Evolutionary conservation across 2,329 filamentous ascomycete species (phyloP), one percentile per base, ranked within the genome.

Genomic region (Pseudocercospora pini-densiflorae): DNA sequence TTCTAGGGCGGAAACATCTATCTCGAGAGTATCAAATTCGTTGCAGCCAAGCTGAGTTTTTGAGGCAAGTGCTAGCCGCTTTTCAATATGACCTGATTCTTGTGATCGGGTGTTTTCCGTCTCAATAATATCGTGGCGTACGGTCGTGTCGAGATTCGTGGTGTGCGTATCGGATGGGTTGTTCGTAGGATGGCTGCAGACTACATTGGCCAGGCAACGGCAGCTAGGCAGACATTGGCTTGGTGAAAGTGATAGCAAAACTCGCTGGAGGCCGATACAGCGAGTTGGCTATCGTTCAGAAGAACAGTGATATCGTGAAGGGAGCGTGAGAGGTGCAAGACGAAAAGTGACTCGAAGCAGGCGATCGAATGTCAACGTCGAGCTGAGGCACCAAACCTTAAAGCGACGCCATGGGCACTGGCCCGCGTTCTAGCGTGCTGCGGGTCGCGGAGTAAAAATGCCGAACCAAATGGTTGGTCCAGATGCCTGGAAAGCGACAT

Each of bases 181-280:
- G 33, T 16, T 21, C 21, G 19, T 58, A 10, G 24, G 33, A 40
- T 19, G 55, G 31, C 16, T 36, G 31, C 55, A 16, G n/a, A 21
- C 31, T 23, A 58, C 31, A 43, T 36, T 21, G 31, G 31, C 55
- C 23, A 58, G 31, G 55, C 55, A 58, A 58, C 55, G 55, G 31
- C 31, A 19, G 31, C 31, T 58, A 58, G 31, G 55, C 55, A 36
- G 55, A 43, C 29, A 36, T 58, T 58, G 55, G 55, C 2, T 19
- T 33, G 23, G 8, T 51, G 19, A 19, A 31, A 29, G 9, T 23
- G 24, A 36, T 40, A 16, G 19, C 6, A 58, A 24, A 16, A n/a
- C 16, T 55, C 51, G 51, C 12, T 31, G 27, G 5, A 55, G 12
- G 23, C 16, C 14, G 10, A 19, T 10, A 27, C 27, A 19, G 51